Percentiles rank a stretch among this genome's conserved stretches.
Evolutionary conservation across 345 rosid genomes (phyloP).

Genomic region (Reutealis trisperma): DNA sequence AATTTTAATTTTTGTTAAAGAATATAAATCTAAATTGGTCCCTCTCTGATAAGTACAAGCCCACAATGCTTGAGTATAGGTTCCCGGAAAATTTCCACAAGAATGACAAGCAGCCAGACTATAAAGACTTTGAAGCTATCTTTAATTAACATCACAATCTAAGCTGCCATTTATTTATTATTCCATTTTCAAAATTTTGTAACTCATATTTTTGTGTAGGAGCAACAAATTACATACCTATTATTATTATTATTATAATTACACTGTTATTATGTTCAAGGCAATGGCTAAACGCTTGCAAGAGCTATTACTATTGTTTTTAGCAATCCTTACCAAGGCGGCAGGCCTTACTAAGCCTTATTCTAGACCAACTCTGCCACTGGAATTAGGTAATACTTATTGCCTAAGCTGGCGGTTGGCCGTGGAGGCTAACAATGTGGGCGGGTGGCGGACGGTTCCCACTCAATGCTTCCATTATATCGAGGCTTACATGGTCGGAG

Average conservation of each 20-base stretch:
- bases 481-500: slow-evolving; percentile 70
- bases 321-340: slow-evolving; percentile 38
- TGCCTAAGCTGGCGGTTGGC: slow-evolving; percentile 89
- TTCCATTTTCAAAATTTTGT: too few species aligned
- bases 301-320: slow-evolving; percentile 32
- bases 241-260: too few species aligned
- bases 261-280: slow-evolving; percentile 18
- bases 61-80: too few species aligned
- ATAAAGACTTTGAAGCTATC: too few species aligned
- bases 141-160: too few species aligned
- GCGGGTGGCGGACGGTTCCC: slow-evolving; percentile 75
- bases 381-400: slow-evolving; percentile 34
- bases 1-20: too few species aligned
- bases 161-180: too few species aligned
- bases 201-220: too few species aligned
- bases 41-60: too few species aligned
- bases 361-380: neutral
- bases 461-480: slow-evolving; percentile 51
- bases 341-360: slow-evolving; percentile 6
- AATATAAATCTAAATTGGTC: too few species aligned
- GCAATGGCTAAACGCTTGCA: slow-evolving; percentile 36
- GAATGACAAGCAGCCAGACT: neutral
- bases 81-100: neutral
- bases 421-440: slow-evolving; percentile 75
- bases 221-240: too few species aligned